These are phyloP conservation scores for Pseudopyrenochaeta lycopersici DNA, from an alignment of 2,329 filamentous ascomycete genomes.

Conservation along the genomic window DNA sequence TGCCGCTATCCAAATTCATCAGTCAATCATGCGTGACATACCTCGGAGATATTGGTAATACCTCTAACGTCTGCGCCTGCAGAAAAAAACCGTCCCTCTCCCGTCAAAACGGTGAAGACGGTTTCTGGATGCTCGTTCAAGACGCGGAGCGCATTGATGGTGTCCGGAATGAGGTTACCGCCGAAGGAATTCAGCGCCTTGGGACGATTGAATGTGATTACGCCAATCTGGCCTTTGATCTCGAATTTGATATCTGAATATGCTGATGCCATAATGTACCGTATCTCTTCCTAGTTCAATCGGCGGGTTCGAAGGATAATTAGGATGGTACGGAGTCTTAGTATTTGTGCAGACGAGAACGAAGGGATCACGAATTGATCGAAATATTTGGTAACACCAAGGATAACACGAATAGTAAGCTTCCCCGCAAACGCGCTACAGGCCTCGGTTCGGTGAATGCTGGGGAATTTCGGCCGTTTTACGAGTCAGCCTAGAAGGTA, in stretches of 20 bases:
- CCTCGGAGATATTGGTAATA: slow-evolving; percentile 11
- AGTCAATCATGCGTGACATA: slow-evolving; percentile 14
- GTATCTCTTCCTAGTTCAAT: background rate
- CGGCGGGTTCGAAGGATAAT: background rate
- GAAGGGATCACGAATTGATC: too few species aligned
- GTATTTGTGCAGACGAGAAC: too few species aligned
- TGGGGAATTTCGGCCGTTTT: slow-evolving; percentile 5
- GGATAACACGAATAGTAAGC: slow-evolving; percentile 15
- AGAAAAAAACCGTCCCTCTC: slow-evolving; percentile 61
- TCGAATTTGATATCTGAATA: slow-evolving; percentile 57
- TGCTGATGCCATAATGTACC: slow-evolving; percentile 28
- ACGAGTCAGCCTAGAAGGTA: background rate
- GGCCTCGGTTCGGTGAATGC: slow-evolving; percentile 24
- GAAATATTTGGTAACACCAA: background rate
- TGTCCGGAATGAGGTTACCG: slow-evolving; percentile 55
- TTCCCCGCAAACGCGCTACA: slow-evolving; percentile 16
- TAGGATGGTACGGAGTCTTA: background rate
- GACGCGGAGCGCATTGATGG: slow-evolving; percentile 54
- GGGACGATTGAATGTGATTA: slow-evolving; percentile 61
- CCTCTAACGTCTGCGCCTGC: slow-evolving; percentile 60
- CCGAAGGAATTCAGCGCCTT: slow-evolving; percentile 60
- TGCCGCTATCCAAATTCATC: background rate
- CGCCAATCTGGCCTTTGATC: slow-evolving; percentile 55
- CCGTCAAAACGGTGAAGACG: slow-evolving; percentile 61
- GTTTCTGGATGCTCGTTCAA: slow-evolving; percentile 59